Percentiles rank a stretch among this genome's conserved stretches.
These are phyloP conservation scores for Myxozyma nipponensis DNA, from an alignment of 805 yeast species.

Conservation along the genomic window DNA sequence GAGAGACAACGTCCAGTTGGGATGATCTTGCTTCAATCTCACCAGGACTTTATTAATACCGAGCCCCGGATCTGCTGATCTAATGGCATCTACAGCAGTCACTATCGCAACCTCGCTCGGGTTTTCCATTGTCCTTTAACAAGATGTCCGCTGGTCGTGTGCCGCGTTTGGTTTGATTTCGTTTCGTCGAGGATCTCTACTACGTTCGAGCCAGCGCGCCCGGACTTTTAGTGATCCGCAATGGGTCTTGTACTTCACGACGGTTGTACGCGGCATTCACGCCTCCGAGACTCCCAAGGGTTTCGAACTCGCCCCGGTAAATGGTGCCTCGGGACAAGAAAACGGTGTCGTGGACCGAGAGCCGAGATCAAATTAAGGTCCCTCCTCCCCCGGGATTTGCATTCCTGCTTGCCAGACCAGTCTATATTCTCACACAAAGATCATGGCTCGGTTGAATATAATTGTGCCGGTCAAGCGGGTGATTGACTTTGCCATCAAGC, in stretches of 20 bases:
- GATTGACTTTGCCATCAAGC: slow-evolving; percentile 88
- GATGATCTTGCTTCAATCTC: slow-evolving; percentile 48
- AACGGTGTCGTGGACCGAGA: neutral
- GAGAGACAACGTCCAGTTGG: slow-evolving; percentile 61
- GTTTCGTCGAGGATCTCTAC: too few relatives aligned
- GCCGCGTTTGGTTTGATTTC: neutral
- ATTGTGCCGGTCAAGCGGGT: slow-evolving; percentile 94
- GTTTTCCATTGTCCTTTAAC: slow-evolving; percentile 1
- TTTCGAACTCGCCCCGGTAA: too few relatives aligned
- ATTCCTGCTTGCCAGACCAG: neutral
- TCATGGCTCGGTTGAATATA: slow-evolving; percentile 42
- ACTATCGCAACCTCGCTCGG: slow-evolving; percentile 18
- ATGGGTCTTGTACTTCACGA: too few relatives aligned
- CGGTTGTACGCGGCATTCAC: too few relatives aligned
- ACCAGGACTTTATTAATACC: slow-evolving; percentile 53
- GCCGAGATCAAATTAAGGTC: neutral
- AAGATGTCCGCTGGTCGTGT: neutral
- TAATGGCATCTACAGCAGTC: slow-evolving; percentile 4
- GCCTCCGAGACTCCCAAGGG: too few relatives aligned
- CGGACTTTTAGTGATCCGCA: too few relatives aligned
- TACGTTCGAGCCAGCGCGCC: too few relatives aligned
- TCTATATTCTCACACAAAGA: neutral
- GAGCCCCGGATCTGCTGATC: slow-evolving; percentile 31
- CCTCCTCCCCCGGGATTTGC: too few relatives aligned
- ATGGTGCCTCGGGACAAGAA: too few relatives aligned